Conservation (phyloP, 768 basidiomycete species). For the Suillus paluster region DNA sequence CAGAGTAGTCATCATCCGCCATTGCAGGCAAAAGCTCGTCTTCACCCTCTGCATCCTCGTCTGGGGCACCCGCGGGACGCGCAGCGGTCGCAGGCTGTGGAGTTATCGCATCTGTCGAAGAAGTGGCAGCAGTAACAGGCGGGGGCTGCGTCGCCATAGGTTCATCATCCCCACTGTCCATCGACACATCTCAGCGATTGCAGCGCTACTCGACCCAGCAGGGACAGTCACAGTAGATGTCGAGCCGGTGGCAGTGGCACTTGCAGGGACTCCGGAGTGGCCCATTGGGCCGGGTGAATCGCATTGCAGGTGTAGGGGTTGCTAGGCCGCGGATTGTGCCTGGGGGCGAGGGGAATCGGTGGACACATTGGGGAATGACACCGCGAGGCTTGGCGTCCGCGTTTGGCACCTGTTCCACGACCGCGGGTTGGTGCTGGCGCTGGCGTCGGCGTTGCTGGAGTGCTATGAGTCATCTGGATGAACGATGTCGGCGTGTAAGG, state of each 20-base stretch:
- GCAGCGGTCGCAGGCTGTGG: slow-evolving; percentile 16
- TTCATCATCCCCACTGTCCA: slow-evolving; percentile 22
- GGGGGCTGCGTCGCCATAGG: not conserved
- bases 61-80: slow-evolving; percentile 22
- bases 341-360: slow-evolving; percentile 18
- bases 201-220: slow-evolving; percentile 15
- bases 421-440: slow-evolving; percentile 24
- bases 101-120: not conserved
- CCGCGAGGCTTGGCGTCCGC: slow-evolving; percentile 54
- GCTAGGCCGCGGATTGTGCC: slow-evolving; percentile 15
- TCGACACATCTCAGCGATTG: slow-evolving; percentile 14
- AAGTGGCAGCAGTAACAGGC: not conserved
- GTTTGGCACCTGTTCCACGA: slow-evolving; percentile 42
- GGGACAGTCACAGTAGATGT: slow-evolving; percentile 5
- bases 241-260: slow-evolving; percentile 12
- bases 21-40: slow-evolving; percentile 82
- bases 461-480: slow-evolving; percentile 27
- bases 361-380: slow-evolving; percentile 32
- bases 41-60: slow-evolving; percentile 72
- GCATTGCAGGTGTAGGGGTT: slow-evolving; percentile 20
- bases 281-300: slow-evolving; percentile 48
- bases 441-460: slow-evolving; percentile 21
- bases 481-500: slow-evolving; percentile 26
- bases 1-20: slow-evolving; percentile 90
- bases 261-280: slow-evolving; percentile 20